Percentiles rank a stretch among this genome's conserved stretches.
phyloP scores from a whole-genome alignment of 2,329 filamentous ascomycete genomes.

The Penicillium sp. region DNA sequence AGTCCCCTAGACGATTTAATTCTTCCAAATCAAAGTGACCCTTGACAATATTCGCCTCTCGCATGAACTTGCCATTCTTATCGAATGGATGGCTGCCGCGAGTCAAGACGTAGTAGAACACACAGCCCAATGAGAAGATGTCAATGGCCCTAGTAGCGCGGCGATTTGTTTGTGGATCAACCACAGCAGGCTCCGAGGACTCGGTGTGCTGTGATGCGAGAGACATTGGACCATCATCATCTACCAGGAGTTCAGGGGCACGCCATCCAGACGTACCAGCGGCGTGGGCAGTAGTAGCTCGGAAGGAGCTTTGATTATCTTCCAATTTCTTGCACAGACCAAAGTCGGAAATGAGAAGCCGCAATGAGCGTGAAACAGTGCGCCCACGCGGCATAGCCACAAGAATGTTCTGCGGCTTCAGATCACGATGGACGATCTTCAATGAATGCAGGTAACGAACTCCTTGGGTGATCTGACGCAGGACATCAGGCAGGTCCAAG shows the following conservation, averaged over 20 bases:
- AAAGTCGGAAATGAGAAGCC: slow-evolving; percentile 96
- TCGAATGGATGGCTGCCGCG: slow-evolving; percentile 91
- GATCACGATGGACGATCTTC: slow-evolving; percentile 92
- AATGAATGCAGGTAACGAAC: slow-evolving; percentile 85
- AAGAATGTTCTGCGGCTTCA: slow-evolving; percentile 97
- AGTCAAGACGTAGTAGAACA: slow-evolving; percentile 99
- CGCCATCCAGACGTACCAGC: slow-evolving; percentile 95
- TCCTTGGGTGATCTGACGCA: slow-evolving; percentile 87
- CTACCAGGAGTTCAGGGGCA: slow-evolving; percentile 85
- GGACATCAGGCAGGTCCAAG: slow-evolving; percentile 71
- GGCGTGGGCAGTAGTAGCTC: slow-evolving; percentile 89
- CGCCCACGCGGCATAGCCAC: slow-evolving; percentile 64
- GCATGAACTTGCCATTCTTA: slow-evolving; percentile 89
- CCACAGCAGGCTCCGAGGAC: slow-evolving; percentile 52
- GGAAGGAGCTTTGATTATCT: slow-evolving; percentile 88
- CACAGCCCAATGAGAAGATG: slow-evolving; percentile 92
- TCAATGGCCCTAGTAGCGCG: slow-evolving; percentile 94
- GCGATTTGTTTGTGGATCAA: slow-evolving; percentile 60
- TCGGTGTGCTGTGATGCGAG: slow-evolving; percentile 42
- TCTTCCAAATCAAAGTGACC: slow-evolving; percentile 71
- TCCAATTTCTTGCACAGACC: slow-evolving; percentile 97
- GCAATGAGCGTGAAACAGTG: slow-evolving; percentile 60
- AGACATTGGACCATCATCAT: slow-evolving; percentile 58
- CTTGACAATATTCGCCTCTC: slow-evolving; percentile 96
- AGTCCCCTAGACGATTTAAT: slow-evolving; percentile 75